These are phyloP conservation scores for Cryptococcus sp. DNA, from an alignment of 1,284 basidiomycete species.

Conservation along the genomic window DNA sequence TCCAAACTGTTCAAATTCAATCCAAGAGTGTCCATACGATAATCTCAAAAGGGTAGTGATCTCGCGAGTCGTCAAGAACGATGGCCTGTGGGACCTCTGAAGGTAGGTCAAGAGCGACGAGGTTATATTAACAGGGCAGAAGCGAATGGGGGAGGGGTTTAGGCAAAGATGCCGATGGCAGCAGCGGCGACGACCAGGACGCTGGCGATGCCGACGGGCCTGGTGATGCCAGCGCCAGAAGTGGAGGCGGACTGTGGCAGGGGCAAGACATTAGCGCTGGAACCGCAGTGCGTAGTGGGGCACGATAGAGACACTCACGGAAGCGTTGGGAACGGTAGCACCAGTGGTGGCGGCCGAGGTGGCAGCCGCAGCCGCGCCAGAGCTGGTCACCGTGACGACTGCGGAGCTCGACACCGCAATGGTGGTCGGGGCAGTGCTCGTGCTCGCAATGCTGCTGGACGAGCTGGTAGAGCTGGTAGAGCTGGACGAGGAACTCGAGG, in stretches of 20 bases:
- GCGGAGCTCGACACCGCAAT: slow-evolving; percentile 1
- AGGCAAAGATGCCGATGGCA: slow-evolving; percentile 17
- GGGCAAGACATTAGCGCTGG: slow-evolving; percentile 6
- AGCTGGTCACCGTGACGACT: slow-evolving; percentile 2
- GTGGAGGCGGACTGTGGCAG: neutral
- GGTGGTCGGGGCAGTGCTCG: neutral
- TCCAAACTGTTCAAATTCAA: neutral
- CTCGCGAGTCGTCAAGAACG: neutral
- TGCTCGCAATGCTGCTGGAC: slow-evolving; percentile 4
- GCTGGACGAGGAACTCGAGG: slow-evolving; percentile 26
- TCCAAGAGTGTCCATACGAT: neutral
- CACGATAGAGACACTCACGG: slow-evolving; percentile 11
- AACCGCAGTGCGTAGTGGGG: slow-evolving; percentile 4
- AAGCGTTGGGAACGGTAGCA: slow-evolving; percentile 15
- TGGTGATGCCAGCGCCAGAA: slow-evolving; percentile 2
- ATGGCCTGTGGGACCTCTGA: neutral
- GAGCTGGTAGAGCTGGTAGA: slow-evolving; percentile 25
- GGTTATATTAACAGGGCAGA: neutral
- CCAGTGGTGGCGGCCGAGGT: slow-evolving; percentile 2
- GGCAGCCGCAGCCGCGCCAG: slow-evolving; percentile 3
- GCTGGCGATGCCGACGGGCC: slow-evolving; percentile 15
- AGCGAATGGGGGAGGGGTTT: neutral
- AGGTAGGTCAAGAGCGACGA: neutral
- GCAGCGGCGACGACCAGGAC: slow-evolving; percentile 22
- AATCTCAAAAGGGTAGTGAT: too few species aligned